Base-by-base conservation (phyloP, 768 basidiomycete genomes). In the Thelephora ganbajun region DNA sequence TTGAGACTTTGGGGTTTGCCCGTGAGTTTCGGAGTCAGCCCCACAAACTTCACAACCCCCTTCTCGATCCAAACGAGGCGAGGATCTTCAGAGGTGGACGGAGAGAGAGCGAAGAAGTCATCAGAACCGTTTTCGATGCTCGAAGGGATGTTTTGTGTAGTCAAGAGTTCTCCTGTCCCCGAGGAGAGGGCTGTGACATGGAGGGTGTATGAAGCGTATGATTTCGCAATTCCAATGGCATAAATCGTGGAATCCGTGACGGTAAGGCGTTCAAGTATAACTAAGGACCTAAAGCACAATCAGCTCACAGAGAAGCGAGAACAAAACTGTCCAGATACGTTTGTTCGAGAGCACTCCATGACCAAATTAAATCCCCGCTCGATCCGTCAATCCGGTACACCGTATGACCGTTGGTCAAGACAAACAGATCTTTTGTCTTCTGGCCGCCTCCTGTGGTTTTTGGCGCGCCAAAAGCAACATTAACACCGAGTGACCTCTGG, bases 301-400 rank as follows among this genome's bases (percentile, higher is more conserved):
- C 13, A 4, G 11, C 18, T 22, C 46, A 19, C 33, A 16, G 9
- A 33, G 39, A 26, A 33, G 26, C 23, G 23, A 46, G 23, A 34
- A 41, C 22, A 20, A 41, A 12, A 13, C 43, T 35, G 1, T 30
- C 26, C 5, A 65, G 77, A 53, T 56, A 88, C 86, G 69, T 72
- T 44, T 79, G 72, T 57, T 85, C 83, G 12, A 69, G 67, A 19
- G 79, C 71, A n/a, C 68, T 70, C 83, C 87, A 91, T 1, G 63
- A 67, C 91, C 90, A 94, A 20, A 64, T 59, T 1, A 66, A 62
- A 7, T 73, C 66, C 1, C 87, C 87, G 0, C 69, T 72, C 2
- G 50, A 57, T 0, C 66, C 57, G 49, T 75, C 61, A 12, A 92
- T 51, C 23, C 67, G 67, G 7, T 65, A 70, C 6, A 91, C 67